Evolutionary conservation across 345 rosid genomes (phyloP).

Genomic region (Carallia brachiata): DNA sequence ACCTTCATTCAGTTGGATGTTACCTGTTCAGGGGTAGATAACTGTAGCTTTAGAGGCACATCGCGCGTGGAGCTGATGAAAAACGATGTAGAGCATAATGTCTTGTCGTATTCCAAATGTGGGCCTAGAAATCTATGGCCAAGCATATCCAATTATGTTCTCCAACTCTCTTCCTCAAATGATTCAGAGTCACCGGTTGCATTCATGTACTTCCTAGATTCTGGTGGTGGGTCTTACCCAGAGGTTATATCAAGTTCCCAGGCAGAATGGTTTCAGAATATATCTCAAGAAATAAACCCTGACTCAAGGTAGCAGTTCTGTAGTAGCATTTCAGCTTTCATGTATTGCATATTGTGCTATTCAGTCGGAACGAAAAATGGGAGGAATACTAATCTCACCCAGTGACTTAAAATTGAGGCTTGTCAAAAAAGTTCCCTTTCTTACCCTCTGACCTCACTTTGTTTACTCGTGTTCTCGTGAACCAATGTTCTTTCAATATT

Average conservation of each 20-base stretch:
- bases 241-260: conserved; percentile 72
- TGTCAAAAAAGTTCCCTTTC: not conserved
- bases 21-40: conserved; percentile 29
- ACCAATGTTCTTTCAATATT: not conserved
- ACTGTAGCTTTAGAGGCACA: conserved; percentile 56
- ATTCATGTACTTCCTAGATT: conserved; percentile 79
- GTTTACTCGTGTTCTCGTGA: not conserved
- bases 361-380: not conserved
- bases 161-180: conserved; percentile 40
- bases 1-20: conserved; percentile 10
- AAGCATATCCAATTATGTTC: conserved; percentile 72
- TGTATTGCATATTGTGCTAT: not conserved
- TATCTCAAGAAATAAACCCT: conserved; percentile 58
- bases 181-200: conserved; percentile 34
- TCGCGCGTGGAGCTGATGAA: conserved; percentile 53
- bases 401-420: not conserved
- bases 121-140: conserved; percentile 84
- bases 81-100: conserved; percentile 46
- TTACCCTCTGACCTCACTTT: not conserved
- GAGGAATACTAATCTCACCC: not conserved
- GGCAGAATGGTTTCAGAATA: conserved; percentile 65
- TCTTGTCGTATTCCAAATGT: conserved; percentile 42
- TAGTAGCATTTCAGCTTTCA: not conserved
- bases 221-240: conserved; percentile 92
- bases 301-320: conserved; percentile 45